Evolutionary conservation across 257 asterid genomes (phyloP), one percentile per base, ranked within the genome.

Genomic region (Salvia hispanica): DNA sequence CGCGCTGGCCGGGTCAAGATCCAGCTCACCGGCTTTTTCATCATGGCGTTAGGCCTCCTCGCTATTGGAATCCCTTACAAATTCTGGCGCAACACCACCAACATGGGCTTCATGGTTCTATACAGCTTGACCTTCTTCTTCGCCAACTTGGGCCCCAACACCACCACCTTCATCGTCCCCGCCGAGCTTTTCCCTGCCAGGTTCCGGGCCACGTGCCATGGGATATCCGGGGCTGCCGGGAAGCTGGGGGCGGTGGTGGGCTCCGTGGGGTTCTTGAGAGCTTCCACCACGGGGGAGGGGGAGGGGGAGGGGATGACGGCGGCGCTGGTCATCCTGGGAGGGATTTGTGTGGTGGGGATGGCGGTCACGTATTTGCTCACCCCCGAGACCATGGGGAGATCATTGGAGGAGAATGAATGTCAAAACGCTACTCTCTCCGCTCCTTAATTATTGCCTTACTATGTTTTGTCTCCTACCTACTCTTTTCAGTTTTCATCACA

Each of bases 171-270:
- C 64, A 80, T 86, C 0, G 77, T 84, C 0, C 93, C 89, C 0
- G 89, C 89, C 0, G 88, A 86, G 61, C 84, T 86, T 39, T 86
- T 86, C 18, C 93, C 93, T 0, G 82, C 90, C 2, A 72, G 93
- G n/a, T 78, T 86, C 65, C 69, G 86, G 7, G 53, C 86, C 6
- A 86, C 85, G 3, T 85, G 88, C 39, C 87, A 83, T 15, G 89
- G 87, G 0, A 73, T 85, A 5, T 67, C 82, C 0, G 92, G 82
- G 7, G 87, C 92, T 5, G 70, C 66, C 0, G 89, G 86, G 14
- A 85, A 85, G 54, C 47, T 73, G 9, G 85, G 91, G 1, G 88
- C 87, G 0, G 72, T 85, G 6, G 63, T 80, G 0, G 91, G 91
- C 3, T 73, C 81, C 0, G 72, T 83, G 18, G 88, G 82, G 39